A percentile compares a stretch with the other conserved stretches of the same genome.
Conservation (phyloP, 257 asterid species). For the Solanum corneliomulleri region DNA sequence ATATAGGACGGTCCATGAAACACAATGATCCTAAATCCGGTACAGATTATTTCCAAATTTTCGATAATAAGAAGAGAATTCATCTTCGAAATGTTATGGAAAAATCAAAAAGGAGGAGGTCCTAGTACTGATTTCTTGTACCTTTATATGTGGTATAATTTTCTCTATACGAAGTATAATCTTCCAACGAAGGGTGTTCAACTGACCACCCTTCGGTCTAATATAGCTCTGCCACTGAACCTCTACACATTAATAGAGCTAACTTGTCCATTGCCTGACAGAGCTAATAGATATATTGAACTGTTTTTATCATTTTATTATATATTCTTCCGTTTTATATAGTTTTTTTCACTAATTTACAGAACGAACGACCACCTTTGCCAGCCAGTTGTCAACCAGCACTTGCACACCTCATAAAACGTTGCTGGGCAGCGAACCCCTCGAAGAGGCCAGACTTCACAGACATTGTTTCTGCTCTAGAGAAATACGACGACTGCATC, state of each 20-base stretch:
- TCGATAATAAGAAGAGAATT: neutral
- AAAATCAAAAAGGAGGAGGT: neutral
- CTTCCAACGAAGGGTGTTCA: rapidly evolving
- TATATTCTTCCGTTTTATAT: neutral
- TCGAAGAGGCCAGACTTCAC: constrained; percentile 75
- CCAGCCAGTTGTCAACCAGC: constrained; percentile 89
- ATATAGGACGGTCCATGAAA: neutral
- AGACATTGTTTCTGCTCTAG: constrained; percentile 58
- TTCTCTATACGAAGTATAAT: neutral
- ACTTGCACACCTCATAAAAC: constrained; percentile 71
- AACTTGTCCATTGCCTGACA: neutral
- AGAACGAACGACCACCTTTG: constrained; percentile 90
- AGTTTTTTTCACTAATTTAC: neutral
- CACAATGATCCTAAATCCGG: neutral
- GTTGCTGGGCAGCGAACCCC: constrained; percentile 84
- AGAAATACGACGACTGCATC: constrained; percentile 67
- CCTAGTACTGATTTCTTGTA: neutral
- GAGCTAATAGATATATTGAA: neutral
- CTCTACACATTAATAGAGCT: neutral
- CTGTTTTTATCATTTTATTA: neutral
- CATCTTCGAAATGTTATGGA: neutral
- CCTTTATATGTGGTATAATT: neutral
- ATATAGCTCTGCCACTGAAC: neutral
- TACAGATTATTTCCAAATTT: neutral
- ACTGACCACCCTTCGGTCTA: neutral